These are phyloP conservation scores for Helotiales sp. DNA, from an alignment of 2,329 filamentous ascomycete genomes.

Conservation along the genomic window DNA sequence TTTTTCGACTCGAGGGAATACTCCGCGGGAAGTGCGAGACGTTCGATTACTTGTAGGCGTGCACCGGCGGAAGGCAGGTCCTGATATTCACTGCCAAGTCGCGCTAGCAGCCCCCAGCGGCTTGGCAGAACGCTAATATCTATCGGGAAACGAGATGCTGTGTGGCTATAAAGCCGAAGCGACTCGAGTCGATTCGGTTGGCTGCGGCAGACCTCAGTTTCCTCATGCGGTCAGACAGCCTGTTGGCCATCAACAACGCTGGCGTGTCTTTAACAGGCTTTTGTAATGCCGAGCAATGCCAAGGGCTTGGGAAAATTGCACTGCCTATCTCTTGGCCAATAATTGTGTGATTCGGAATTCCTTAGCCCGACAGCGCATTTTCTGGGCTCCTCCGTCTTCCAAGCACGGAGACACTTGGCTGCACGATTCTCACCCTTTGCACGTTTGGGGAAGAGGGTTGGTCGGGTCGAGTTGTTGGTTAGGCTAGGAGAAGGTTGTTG, in stretches of 20 bases:
- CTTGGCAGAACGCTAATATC: background rate
- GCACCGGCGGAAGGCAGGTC: background rate
- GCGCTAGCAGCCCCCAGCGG: background rate
- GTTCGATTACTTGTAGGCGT: background rate
- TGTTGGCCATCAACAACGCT: background rate
- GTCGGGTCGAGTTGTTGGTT: too few species aligned
- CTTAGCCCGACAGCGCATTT: background rate
- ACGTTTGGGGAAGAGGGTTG: background rate
- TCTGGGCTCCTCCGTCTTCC: constrained; percentile 5
- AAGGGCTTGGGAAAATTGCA: background rate
- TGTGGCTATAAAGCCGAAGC: background rate
- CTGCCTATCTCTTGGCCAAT: background rate
- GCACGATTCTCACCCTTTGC: constrained; percentile 1
- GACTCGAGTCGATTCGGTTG: background rate
- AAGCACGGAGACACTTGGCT: constrained; percentile 12
- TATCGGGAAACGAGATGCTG: background rate
- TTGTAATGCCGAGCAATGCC: background rate
- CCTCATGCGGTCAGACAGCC: background rate
- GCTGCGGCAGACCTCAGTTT: background rate
- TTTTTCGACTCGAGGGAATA: background rate
- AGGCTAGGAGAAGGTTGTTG: background rate
- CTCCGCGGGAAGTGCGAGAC: background rate
- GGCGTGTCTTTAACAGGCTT: background rate
- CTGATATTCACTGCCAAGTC: background rate
- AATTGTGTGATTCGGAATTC: background rate